Conservation (phyloP, 2,329 filamentous ascomycete species). For the Calonectria naviculata region DNA sequence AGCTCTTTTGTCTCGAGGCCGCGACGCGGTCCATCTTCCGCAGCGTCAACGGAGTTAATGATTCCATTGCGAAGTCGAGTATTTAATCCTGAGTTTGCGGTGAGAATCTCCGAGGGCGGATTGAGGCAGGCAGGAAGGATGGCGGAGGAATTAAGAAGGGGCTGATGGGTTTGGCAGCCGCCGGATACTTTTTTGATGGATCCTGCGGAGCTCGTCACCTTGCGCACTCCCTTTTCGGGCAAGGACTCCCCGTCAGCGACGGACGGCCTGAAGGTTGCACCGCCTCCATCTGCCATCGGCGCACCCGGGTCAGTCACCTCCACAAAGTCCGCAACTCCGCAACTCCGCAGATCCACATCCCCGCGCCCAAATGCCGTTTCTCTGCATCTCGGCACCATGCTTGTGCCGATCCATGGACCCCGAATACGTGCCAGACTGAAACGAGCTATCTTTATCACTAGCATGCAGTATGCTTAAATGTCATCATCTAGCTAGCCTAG, state of each 20-base stretch:
- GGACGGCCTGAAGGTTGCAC: conserved; percentile 32
- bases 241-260: neutral
- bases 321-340: conserved; percentile 45
- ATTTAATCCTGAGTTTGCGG: conserved; percentile 15
- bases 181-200: neutral
- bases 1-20: conserved; percentile 62
- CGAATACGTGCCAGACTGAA: neutral
- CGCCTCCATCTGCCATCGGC: conserved; percentile 12
- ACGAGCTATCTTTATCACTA: neutral
- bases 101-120: conserved; percentile 4
- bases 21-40: conserved; percentile 45
- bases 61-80: conserved; percentile 33
- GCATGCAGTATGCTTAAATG: neutral
- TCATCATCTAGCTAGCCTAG: neutral
- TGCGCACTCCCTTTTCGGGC: neutral
- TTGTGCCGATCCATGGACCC: conserved; percentile 11
- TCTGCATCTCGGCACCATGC: neutral
- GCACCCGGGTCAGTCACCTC: conserved; percentile 1
- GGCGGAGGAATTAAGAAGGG: neutral
- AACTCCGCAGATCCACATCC: conserved; percentile 35
- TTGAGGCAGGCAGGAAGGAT: neutral
- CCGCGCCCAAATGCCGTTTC: conserved; percentile 6
- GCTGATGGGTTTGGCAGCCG: neutral
- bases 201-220: neutral
- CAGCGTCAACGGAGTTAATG: conserved; percentile 38